These are phyloP conservation scores for Ilex asprella DNA, from an alignment of 257 asterid species.

Conservation along the genomic window DNA sequence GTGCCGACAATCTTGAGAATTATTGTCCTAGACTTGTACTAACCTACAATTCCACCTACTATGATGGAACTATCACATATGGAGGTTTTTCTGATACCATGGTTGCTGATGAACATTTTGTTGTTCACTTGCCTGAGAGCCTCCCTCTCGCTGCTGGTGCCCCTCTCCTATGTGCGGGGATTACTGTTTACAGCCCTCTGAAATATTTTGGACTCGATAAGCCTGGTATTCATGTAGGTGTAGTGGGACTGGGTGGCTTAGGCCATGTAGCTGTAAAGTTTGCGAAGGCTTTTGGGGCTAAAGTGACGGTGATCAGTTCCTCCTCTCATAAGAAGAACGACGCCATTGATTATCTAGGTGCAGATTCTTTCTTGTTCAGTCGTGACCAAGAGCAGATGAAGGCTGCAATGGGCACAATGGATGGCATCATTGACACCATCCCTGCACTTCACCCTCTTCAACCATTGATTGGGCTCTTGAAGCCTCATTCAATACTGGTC, in stretches of 20 bases:
- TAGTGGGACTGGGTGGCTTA: conserved; percentile 16
- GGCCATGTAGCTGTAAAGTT: conserved; percentile 19
- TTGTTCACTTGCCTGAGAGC: conserved; percentile 9
- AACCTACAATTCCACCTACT: conserved; percentile 4
- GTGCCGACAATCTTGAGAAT: conserved; percentile 2
- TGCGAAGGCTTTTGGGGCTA: conserved; percentile 18
- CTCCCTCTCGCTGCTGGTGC: conserved; percentile 11
- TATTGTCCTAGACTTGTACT: conserved; percentile 5
- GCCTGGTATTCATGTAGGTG: conserved; percentile 9
- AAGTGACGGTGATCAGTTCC: conserved; percentile 13
- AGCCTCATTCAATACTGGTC: conserved; percentile 1
- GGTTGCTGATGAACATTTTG: conserved; percentile 10
- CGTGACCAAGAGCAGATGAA: conserved; percentile 5
- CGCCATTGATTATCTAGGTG: conserved; percentile 5
- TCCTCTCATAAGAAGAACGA: conserved; percentile 7
- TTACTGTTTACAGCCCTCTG: conserved; percentile 15
- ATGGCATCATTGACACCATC: conserved; percentile 15
- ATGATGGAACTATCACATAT: conserved; percentile 12
- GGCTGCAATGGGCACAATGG: conserved; percentile 4
- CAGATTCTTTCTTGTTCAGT: conserved; percentile 9
- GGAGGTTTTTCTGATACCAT: conserved; percentile 15
- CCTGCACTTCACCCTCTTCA: conserved; percentile 6
- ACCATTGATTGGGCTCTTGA: conserved; percentile 8
- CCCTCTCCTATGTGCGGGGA: conserved; percentile 14
- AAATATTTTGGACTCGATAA: conserved; percentile 4